phyloP scores from a whole-genome alignment of 163 green algal species.

The Trebouxia gelatinosa region DNA sequence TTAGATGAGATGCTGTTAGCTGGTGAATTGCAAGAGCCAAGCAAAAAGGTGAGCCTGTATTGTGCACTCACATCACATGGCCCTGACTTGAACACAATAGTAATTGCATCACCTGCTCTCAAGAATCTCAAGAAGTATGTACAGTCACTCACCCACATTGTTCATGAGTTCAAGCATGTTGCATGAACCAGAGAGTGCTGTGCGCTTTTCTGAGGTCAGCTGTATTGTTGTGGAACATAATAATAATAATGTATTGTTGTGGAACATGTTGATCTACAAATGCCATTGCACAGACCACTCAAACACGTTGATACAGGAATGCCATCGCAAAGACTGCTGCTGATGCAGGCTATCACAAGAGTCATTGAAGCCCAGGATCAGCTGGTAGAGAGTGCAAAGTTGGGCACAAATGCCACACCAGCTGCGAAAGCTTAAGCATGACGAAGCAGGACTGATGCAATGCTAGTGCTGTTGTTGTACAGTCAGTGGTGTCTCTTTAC shows the following conservation, averaged over 20 bases:
- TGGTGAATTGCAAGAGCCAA: constrained; percentile 93
- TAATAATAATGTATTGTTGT: too few species aligned
- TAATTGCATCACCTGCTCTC: neutral
- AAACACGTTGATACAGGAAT: neutral
- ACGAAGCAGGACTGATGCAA: too few species aligned
- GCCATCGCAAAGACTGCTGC: neutral
- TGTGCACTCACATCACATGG: too few species aligned
- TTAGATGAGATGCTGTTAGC: constrained; percentile 95
- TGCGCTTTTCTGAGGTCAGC: too few species aligned
- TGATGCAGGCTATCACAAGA: constrained; percentile 50
- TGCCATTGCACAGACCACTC: neutral
- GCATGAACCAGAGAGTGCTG: neutral
- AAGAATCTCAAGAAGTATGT: too few species aligned
- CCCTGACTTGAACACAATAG: too few species aligned
- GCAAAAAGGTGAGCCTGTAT: constrained; percentile 70
- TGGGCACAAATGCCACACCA: too few species aligned
- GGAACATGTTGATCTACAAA: too few species aligned
- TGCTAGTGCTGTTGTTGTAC: too few species aligned
- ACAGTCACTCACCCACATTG: neutral
- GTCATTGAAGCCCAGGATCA: constrained; percentile 80
- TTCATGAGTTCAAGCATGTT: neutral
- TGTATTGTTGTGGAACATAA: too few species aligned
- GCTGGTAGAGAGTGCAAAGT: constrained; percentile 73
- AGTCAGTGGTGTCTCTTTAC: too few species aligned
- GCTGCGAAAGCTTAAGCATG: too few species aligned